Conservation (phyloP, 768 basidiomycete genomes). For the Mycena alexandri region DNA sequence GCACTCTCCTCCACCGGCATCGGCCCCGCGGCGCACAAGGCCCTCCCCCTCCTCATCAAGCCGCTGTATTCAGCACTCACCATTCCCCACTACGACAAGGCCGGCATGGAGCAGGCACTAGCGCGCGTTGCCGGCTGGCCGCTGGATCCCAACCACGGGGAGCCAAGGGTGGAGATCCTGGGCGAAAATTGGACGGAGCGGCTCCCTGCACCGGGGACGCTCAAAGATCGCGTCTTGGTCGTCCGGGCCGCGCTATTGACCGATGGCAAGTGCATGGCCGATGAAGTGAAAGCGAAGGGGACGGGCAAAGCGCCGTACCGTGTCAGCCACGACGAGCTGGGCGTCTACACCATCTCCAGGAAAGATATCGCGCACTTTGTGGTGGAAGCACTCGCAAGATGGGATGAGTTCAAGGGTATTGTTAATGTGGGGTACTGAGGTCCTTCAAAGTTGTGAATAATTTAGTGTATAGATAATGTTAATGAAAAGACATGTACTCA, state of each 20-base stretch:
- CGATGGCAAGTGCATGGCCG: constrained; percentile 57
- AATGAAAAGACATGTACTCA: no score
- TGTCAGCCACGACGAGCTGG: constrained; percentile 47
- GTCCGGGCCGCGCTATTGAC: constrained; percentile 70
- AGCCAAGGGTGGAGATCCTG: constrained; percentile 57
- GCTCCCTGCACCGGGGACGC: constrained; percentile 48
- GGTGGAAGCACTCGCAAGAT: constrained; percentile 48
- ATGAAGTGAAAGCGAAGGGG: constrained; percentile 35
- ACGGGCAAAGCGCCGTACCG: constrained; percentile 51
- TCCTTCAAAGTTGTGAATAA: no score
- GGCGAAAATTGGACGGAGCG: constrained; percentile 48
- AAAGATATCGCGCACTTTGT: constrained; percentile 70
- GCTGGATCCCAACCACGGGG: constrained; percentile 59
- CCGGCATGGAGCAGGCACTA: constrained; percentile 66
- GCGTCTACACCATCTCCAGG: constrained; percentile 62
- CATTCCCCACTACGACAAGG: constrained; percentile 71
- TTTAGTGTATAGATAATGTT: no score
- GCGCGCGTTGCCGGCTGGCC: constrained; percentile 62
- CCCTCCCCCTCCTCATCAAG: constrained; percentile 62
- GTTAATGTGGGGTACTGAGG: not conserved
- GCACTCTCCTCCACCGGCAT: constrained; percentile 66
- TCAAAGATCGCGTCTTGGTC: constrained; percentile 52
- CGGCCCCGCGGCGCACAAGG: constrained; percentile 56
- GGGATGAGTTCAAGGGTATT: constrained; percentile 1
- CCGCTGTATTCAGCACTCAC: constrained; percentile 62